Conservation (phyloP, 2,329 filamentous ascomycete genomes). For the Colletotrichum limetticola region DNA sequence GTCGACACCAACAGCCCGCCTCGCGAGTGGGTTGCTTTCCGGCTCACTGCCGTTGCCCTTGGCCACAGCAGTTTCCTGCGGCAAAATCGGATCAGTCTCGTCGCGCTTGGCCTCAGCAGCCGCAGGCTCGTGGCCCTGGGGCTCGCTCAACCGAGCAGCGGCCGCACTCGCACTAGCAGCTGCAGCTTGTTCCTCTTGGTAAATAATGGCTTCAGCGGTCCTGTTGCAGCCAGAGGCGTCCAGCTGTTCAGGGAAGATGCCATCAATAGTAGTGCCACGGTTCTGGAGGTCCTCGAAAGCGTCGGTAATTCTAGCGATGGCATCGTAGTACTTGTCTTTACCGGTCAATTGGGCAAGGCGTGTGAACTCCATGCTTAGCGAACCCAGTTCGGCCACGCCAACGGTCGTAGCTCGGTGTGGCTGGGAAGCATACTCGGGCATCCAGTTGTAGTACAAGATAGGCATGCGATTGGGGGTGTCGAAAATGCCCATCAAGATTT, state of each 20-base stretch:
- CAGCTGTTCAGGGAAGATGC: conserved; percentile 82
- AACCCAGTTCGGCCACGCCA: conserved; percentile 79
- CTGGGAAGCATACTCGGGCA: conserved; percentile 70
- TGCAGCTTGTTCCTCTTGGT: conserved; percentile 48
- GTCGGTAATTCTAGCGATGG: conserved; percentile 85
- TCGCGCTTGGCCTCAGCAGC: conserved; percentile 20
- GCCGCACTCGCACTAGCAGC: conserved; percentile 39
- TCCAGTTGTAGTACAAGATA: conserved; percentile 82
- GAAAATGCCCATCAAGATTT: conserved; percentile 84
- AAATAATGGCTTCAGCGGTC: conserved; percentile 50
- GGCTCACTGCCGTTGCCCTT: conserved; percentile 8
- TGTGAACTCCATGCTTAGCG: conserved; percentile 89
- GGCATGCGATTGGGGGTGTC: conserved; percentile 97
- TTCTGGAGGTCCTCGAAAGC: conserved; percentile 81
- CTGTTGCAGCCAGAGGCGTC: conserved; percentile 84
- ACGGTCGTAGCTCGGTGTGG: conserved; percentile 70
- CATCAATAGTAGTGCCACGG: conserved; percentile 73
- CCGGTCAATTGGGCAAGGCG: conserved; percentile 86
- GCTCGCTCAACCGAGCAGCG: conserved; percentile 32
- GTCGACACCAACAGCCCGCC: conserved; percentile 18
- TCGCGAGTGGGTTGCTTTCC: not conserved
- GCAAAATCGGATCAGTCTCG: not conserved
- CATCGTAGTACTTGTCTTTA: conserved; percentile 88
- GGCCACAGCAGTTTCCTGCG: conserved; percentile 4
- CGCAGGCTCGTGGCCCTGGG: conserved; percentile 39